A percentile compares a stretch with the other conserved stretches of the same genome.
These are phyloP conservation scores for Mycena albidolilacea DNA, from an alignment of 768 basidiomycete species.

Conservation along the genomic window DNA sequence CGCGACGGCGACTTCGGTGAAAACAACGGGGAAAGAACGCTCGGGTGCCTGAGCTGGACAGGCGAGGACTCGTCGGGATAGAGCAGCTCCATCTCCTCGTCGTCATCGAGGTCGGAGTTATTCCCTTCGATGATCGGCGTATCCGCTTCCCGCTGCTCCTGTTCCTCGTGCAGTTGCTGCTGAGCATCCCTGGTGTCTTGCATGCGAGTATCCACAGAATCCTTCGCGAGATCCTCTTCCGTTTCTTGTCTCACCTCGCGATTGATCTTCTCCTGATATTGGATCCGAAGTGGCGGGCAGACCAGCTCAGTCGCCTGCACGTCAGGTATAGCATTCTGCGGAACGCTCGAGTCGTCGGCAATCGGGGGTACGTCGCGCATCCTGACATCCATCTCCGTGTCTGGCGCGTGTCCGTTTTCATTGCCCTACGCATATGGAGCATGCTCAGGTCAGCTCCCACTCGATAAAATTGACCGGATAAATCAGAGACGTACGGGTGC, in stretches of 20 bases:
- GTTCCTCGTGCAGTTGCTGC: too few species aligned
- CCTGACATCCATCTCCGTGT: background rate
- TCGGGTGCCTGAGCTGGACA: background rate
- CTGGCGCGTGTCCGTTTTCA: background rate
- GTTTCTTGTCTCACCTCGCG: too few species aligned
- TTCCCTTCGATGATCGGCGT: background rate
- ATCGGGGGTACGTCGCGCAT: background rate
- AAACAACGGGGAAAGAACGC: background rate
- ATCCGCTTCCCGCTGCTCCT: too few species aligned
- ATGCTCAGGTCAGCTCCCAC: too few species aligned
- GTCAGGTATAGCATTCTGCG: background rate
- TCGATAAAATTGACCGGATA: too few species aligned
- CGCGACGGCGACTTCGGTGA: background rate
- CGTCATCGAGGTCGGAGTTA: background rate
- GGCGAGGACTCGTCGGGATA: conserved; percentile 5
- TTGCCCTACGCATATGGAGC: background rate
- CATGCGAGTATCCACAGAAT: too few species aligned
- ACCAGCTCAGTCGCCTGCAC: too few species aligned
- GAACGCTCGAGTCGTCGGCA: background rate
- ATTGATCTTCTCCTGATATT: too few species aligned
- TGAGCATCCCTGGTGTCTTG: too few species aligned
- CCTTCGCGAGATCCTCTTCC: too few species aligned
- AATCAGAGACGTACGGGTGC: too few species aligned
- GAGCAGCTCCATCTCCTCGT: conserved; percentile 9
- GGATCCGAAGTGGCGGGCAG: too few species aligned